phyloP scores from a whole-genome alignment of 2,329 filamentous ascomycete species.

The Scopulariopsis brevicaulis region DNA sequence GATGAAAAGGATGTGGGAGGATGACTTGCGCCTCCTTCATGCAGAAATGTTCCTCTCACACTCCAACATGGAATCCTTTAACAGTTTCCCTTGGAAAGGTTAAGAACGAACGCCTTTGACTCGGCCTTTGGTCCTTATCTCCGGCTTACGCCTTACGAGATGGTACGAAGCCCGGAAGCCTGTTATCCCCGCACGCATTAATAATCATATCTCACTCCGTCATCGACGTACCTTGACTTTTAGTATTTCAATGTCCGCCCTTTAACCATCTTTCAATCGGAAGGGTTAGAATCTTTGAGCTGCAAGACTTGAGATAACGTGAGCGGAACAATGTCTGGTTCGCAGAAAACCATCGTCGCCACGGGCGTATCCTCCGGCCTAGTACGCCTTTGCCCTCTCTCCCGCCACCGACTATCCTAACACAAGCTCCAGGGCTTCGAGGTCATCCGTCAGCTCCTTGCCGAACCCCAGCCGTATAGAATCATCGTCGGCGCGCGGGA shows the following conservation, averaged over 20 bases:
- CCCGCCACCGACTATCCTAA: neutral
- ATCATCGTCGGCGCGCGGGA: constrained; percentile 40
- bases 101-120: no score
- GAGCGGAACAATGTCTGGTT: constrained; percentile 18
- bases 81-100: no score
- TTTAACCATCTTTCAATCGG: no score
- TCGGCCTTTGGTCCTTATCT: no score
- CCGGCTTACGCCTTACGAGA: no score
- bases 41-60: no score
- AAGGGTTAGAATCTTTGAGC: no score
- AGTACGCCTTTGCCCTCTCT: constrained; percentile 17
- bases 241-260: neutral
- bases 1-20: no score
- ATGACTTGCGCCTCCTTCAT: no score
- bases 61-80: no score
- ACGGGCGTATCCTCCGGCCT: constrained; percentile 38
- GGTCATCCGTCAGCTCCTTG: constrained; percentile 37
- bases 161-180: no score
- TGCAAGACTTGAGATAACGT: neutral
- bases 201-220: neutral
- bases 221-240: neutral
- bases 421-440: constrained; percentile 32
- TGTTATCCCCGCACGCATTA: neutral
- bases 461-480: constrained; percentile 26
- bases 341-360: constrained; percentile 36